These are phyloP conservation scores for Aspergillus campestris DNA, from an alignment of 495 filamentous ascomycete species.

Conservation along the genomic window DNA sequence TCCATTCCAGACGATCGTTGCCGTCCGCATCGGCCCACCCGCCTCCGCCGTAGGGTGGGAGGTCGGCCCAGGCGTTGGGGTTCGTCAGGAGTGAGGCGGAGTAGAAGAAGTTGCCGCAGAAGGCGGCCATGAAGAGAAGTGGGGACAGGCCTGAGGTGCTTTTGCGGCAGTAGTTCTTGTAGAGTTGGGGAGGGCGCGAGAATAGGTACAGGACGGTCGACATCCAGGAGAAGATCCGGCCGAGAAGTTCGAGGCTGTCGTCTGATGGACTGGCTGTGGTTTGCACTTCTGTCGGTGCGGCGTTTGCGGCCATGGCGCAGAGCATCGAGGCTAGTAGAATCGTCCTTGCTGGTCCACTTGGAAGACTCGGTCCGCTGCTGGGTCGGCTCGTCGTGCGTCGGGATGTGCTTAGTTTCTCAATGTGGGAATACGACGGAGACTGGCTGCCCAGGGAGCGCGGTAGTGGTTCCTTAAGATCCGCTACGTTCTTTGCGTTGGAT, in stretches of 20 bases:
- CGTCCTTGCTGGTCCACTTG: constrained; percentile 32
- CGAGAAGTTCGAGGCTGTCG: constrained; percentile 36
- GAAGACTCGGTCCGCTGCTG: constrained; percentile 20
- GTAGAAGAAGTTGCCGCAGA: constrained; percentile 68
- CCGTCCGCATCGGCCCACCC: constrained; percentile 59
- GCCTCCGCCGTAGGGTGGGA: constrained; percentile 52
- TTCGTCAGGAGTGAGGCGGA: constrained; percentile 57
- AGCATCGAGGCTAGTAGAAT: constrained; percentile 38
- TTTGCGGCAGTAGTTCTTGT: constrained; percentile 57
- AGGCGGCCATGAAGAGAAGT: constrained; percentile 60
- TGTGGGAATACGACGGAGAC: constrained; percentile 28
- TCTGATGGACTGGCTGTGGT: constrained; percentile 12
- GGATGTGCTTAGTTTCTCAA: constrained; percentile 27
- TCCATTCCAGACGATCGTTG: constrained; percentile 49
- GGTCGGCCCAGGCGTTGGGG: constrained; percentile 57
- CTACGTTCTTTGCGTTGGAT: constrained; percentile 23
- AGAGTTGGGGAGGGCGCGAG: constrained; percentile 64
- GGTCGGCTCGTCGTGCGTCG: constrained; percentile 21
- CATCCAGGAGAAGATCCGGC: constrained; percentile 56
- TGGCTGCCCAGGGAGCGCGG: constrained; percentile 12
- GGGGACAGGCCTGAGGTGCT: constrained; percentile 65
- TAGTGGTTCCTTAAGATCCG: constrained; percentile 18
- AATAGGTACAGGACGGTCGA: constrained; percentile 59
- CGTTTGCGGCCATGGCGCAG: constrained; percentile 39
- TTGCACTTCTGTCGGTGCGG: constrained; percentile 25